phyloP scores from a whole-genome alignment of 352 stramenopile species.

The Saprolegnia diclina region DNA sequence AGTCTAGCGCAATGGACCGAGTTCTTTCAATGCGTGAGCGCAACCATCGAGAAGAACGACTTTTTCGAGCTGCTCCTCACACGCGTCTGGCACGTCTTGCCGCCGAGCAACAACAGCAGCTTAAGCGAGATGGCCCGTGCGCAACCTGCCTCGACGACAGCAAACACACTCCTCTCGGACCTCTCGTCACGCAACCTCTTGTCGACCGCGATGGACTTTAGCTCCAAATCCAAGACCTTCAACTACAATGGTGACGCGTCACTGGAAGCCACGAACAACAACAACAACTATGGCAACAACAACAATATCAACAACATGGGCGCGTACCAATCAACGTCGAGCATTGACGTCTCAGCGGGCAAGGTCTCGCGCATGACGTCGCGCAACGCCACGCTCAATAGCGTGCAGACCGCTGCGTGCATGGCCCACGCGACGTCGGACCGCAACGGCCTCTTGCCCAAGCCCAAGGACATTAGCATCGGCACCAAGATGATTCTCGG shows the following conservation, averaged over 20 bases:
- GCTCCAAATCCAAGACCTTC: neutral
- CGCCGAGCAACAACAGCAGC: slow-evolving; percentile 31
- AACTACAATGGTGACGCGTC: slow-evolving; percentile 29
- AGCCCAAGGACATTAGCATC: slow-evolving; percentile 29
- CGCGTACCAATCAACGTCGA: neutral
- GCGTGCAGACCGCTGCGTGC: slow-evolving; percentile 18
- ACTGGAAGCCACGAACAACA: neutral
- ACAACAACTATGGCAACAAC: neutral
- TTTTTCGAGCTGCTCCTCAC: slow-evolving; percentile 73
- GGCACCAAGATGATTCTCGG: slow-evolving; percentile 52
- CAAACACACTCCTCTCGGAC: slow-evolving; percentile 32
- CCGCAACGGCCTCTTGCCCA: slow-evolving; percentile 21
- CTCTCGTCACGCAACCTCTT: slow-evolving; percentile 52
- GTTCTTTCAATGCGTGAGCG: slow-evolving; percentile 68
- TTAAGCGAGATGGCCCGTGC: slow-evolving; percentile 33
- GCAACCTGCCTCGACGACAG: neutral
- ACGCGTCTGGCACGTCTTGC: slow-evolving; percentile 53
- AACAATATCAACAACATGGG: slow-evolving; percentile 18
- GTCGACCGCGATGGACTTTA: slow-evolving; percentile 30
- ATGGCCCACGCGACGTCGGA: slow-evolving; percentile 21
- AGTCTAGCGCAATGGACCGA: slow-evolving; percentile 68
- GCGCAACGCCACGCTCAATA: slow-evolving; percentile 22
- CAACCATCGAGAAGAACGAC: slow-evolving; percentile 60
- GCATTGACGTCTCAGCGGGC: neutral
- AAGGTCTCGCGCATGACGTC: slow-evolving; percentile 14